Percentiles rank a stretch among this genome's conserved stretches.
phyloP scores from a whole-genome alignment of 2,329 filamentous ascomycete genomes.

The Apiospora pterosperma region DNA sequence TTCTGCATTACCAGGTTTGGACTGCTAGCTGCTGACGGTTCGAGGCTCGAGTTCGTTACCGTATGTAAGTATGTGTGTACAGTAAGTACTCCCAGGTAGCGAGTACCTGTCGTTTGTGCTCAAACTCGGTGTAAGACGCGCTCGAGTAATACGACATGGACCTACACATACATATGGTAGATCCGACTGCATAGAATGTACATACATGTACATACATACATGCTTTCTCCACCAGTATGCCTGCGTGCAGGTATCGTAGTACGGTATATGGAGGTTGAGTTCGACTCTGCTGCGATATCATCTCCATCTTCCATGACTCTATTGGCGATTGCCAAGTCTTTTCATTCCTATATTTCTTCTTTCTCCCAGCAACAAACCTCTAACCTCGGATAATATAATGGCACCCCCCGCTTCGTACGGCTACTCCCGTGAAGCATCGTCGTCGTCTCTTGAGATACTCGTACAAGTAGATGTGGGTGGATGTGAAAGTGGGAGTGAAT shows the following conservation, averaged over 20 bases:
- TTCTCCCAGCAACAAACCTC: neutral
- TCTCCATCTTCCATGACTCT: neutral
- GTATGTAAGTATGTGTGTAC: no score
- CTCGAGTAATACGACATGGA: neutral
- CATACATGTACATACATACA: no score
- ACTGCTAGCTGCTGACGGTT: neutral
- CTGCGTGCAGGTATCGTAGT: neutral
- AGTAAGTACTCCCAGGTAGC: neutral
- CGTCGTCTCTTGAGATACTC: neutral
- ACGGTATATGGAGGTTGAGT: neutral
- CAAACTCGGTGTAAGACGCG: neutral
- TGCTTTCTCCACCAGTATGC: neutral
- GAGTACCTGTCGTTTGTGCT: neutral
- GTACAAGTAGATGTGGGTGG: no score
- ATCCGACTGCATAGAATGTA: neutral
- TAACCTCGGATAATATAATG: neutral
- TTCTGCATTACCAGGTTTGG: conserved; percentile 1
- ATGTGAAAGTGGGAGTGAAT: neutral
- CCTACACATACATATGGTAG: neutral
- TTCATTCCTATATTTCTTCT: neutral
- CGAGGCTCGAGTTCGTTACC: neutral
- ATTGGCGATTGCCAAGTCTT: neutral
- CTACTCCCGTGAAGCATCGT: neutral
- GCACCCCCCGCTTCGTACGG: neutral
- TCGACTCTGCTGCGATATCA: neutral